Percentiles rank a stretch among this genome's conserved stretches.
Evolutionary conservation across 1,284 basidiomycete species (phyloP).

Genomic region (Pisolithus thermaeus): DNA sequence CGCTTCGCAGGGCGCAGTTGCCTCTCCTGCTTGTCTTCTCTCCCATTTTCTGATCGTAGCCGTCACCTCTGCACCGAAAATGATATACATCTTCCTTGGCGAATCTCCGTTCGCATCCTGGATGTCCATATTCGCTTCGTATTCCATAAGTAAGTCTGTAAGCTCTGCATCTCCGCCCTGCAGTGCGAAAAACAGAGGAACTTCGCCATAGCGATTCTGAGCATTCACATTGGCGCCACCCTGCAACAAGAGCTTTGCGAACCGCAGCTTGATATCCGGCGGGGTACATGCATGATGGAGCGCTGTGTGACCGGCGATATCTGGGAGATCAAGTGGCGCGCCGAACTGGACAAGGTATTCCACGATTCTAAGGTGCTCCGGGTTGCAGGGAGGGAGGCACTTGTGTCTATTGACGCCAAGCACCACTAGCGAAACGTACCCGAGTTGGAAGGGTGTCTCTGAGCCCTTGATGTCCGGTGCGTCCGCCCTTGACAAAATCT

Average conservation of each 20-base stretch:
- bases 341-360: constrained; percentile 39
- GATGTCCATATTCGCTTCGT: constrained; percentile 41
- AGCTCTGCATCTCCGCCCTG: constrained; percentile 29
- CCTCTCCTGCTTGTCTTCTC: constrained; percentile 37
- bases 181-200: constrained; percentile 36
- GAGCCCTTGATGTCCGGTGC: constrained; percentile 38
- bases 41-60: constrained; percentile 45
- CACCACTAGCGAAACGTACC: constrained; percentile 41
- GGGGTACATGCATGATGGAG: constrained; percentile 40
- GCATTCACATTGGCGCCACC: constrained; percentile 40
- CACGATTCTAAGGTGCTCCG: constrained; percentile 34
- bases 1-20: constrained; percentile 33
- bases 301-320: constrained; percentile 46
- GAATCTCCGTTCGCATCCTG: constrained; percentile 40
- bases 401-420: constrained; percentile 39
- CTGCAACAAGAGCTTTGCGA: constrained; percentile 35
- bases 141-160: constrained; percentile 45
- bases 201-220: constrained; percentile 43
- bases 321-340: constrained; percentile 35
- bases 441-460: constrained; percentile 42
- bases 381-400: constrained; percentile 2
- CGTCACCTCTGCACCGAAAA: constrained; percentile 40
- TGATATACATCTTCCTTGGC: constrained; percentile 28
- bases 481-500: constrained; percentile 35
- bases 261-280: constrained; percentile 19